Evolutionary conservation across 345 rosid species (phyloP), one percentile per base, ranked within the genome.

Genomic region (Eucalyptus regnans): DNA sequence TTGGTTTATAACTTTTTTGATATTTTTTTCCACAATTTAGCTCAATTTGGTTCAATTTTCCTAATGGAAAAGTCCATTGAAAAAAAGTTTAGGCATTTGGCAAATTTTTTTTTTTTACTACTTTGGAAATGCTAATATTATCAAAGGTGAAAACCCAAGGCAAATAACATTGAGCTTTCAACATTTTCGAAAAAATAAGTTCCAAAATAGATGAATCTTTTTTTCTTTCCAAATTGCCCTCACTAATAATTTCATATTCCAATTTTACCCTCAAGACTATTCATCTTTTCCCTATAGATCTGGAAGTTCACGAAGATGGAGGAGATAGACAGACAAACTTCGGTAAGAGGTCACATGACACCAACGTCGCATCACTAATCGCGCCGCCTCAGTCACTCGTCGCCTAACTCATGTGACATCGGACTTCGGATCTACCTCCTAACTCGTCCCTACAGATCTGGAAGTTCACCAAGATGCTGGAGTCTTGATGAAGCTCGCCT

Each of bases 371-470:
- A 4, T 64, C 6, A 11, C 13, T 0, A 25, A n/a, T 25, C 7
- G 6, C 0, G 13, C 1, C 9, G 1, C 17, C 37, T 29, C 3
- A 7, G 2, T 62, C 31, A 5, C 71, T 25, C 13, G 12, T 56
- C 12, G 1, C 62, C 3, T 0, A 0, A 23, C 62, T 22, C 3
- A 0, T 56, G 64, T 25, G 64, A 25, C 2, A 1, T 58, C 0
- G 3, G 13, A 58, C 7, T 58, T 25, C 1, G 9, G 3, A 58
- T 25, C 29, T 58, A 58, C 64, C 6, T 10, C n/a, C 64, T 2
- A 11, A 25, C n/a, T 58, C 7, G 3, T 6, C 5, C 44, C 44
- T 43, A 43, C 1, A 43, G 44, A 43, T 43, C 44, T 43, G 44
- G 44, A 43, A 43, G 7, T 43, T 43, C 44, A 43, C 44, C 7